Evolutionary conservation across 331 rosid species (phyloP), one percentile per base, ranked within the genome.

Genomic region (Rosa hybrid): DNA sequence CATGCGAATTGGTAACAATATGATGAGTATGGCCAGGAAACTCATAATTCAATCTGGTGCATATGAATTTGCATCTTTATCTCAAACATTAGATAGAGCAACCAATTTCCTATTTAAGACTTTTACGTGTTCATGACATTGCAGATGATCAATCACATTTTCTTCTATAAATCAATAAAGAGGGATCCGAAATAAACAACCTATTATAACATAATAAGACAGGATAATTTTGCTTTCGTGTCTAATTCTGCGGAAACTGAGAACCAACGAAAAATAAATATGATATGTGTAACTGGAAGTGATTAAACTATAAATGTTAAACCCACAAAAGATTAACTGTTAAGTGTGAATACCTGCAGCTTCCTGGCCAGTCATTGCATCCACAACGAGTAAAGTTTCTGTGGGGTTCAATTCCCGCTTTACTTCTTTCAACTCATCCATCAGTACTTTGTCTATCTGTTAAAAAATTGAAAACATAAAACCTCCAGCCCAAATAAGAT

Each of bases 301-400:
- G 38, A 75, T 57, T n/a, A 41, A 39, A 9, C 30, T 57, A 6
- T 5, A 38, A 34, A 7, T 39, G 68, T 4, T 16, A 8, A 30
- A 57, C 39, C 53, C 21, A 3, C 44, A 45, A 57, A 50, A 57
- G n/a, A 48, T 51, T 68, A 44, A 51, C 73, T 7, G 2, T 3
- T 2, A 56, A 54, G 57, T 14, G 62, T 14, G 57, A 57, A 50
- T 83, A 96, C 99, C 99, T 76, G 99, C 99, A 64, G 99, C 99
- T 89, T 96, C 98, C 86, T 96, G 99, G 76, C 99, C 99, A 71
- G 99, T 96, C 99, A 96, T 96, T 69, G 99, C 99, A 96, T 96
- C 99, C 81, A 96, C 99, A 83, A 96, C 99, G 71, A 96, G 90
- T 86, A 96, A 89, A 81, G 92, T 94, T 86, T 96, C 99, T 0